Evolutionary conservation across 495 filamentous ascomycete genomes (phyloP).

Genomic region (Penicillium goetzii): DNA sequence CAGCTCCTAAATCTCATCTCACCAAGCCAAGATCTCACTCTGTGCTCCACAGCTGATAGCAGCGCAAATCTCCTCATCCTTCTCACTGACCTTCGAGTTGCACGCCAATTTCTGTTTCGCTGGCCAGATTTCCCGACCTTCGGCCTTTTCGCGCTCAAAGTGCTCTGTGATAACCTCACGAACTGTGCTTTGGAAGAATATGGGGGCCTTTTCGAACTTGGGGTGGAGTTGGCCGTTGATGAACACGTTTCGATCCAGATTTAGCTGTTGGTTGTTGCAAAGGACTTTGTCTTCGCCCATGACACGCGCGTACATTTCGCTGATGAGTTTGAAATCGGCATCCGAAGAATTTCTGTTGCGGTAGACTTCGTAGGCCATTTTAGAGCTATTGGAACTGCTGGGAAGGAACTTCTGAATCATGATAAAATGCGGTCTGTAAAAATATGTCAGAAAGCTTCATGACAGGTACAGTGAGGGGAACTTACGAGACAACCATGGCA

Average conservation of each 20-base stretch:
- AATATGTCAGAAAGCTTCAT: constrained; percentile 5
- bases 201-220: constrained; percentile 50
- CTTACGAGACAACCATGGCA: constrained; percentile 53
- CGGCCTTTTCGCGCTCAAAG: constrained; percentile 42
- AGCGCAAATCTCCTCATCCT: constrained; percentile 36
- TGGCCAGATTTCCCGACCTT: constrained; percentile 48
- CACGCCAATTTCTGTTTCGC: constrained; percentile 36
- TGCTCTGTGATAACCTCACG: constrained; percentile 48
- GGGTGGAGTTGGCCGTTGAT: constrained; percentile 56
- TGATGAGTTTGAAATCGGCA: constrained; percentile 46
- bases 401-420: constrained; percentile 54
- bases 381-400: constrained; percentile 35
- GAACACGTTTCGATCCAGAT: constrained; percentile 52
- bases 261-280: constrained; percentile 50
- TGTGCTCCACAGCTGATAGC: constrained; percentile 31
- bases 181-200: constrained; percentile 51
- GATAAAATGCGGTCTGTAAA: constrained; percentile 48
- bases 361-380: constrained; percentile 54
- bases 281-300: constrained; percentile 53
- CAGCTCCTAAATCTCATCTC: constrained; percentile 8
- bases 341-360: constrained; percentile 48
- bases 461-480: not conserved
- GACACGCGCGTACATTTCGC: constrained; percentile 47
- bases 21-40: constrained; percentile 37
- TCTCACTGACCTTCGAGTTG: constrained; percentile 28